Evolutionary conservation across 2,329 filamentous ascomycete genomes (phyloP).

Genomic region (Daldinia sp.): DNA sequence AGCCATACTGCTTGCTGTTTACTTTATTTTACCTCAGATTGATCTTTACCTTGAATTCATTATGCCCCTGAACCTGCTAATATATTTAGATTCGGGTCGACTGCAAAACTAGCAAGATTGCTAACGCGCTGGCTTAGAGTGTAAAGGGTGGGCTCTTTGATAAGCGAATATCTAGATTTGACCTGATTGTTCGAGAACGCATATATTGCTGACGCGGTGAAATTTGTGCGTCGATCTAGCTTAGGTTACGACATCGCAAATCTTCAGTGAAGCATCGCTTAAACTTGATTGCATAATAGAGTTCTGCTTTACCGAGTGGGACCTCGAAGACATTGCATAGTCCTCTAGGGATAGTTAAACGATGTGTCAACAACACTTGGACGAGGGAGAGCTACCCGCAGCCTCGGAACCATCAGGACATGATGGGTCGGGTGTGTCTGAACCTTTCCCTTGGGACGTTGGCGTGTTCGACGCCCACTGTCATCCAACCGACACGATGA

Average conservation of each 20-base stretch:
- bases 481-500: conserved; percentile 84
- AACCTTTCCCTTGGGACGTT: conserved; percentile 75
- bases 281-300: background rate
- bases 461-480: conserved; percentile 84
- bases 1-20: background rate
- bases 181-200: background rate
- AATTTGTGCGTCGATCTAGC: background rate
- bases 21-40: background rate
- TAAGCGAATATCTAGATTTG: background rate
- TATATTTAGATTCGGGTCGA: background rate
- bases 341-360: conserved; percentile 3
- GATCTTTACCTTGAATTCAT: too few species aligned
- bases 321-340: background rate
- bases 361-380: conserved; percentile 48
- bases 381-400: conserved; percentile 25
- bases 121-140: conserved; percentile 2
- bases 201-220: background rate
- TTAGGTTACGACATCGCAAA: background rate
- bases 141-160: background rate
- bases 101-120: background rate
- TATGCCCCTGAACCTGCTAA: conserved; percentile 3
- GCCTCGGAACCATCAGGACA: conserved; percentile 21
- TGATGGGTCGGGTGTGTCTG: conserved; percentile 29
- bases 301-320: background rate
- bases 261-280: background rate